Conservation (phyloP, 805 yeast species). For the Yarrowia bubula region DNA sequence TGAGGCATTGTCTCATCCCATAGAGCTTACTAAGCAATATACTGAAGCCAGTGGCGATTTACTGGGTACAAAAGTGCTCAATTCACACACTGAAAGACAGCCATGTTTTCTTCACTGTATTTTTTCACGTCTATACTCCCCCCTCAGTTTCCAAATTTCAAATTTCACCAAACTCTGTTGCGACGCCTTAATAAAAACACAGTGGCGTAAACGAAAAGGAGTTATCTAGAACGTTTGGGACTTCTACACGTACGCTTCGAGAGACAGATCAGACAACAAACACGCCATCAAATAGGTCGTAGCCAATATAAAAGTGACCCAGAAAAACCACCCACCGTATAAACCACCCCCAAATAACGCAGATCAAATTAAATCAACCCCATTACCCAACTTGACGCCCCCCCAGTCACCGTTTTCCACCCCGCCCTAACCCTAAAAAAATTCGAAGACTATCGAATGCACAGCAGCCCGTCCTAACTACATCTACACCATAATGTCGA, state of each 20-base stretch:
- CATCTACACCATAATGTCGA: conserved; percentile 24
- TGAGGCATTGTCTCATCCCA: too few species aligned
- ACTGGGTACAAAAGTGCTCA: too few species aligned
- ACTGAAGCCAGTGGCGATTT: too few species aligned
- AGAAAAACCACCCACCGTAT: not conserved
- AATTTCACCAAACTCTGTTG: not conserved
- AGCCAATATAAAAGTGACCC: too few species aligned
- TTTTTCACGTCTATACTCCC: too few species aligned
- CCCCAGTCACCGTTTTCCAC: not conserved
- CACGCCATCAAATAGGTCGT: not conserved
- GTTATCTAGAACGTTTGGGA: conserved; percentile 20
- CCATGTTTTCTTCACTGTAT: too few species aligned
- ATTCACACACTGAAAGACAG: too few species aligned
- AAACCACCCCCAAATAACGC: not conserved
- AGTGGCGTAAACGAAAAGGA: conserved; percentile 22
- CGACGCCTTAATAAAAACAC: conserved; percentile 11
- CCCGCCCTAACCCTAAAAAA: conserved; percentile 15
- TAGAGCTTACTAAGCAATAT: too few species aligned
- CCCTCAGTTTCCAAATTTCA: too few species aligned
- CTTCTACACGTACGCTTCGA: not conserved
- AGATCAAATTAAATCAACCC: not conserved
- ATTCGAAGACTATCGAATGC: conserved; percentile 18
- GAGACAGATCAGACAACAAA: not conserved
- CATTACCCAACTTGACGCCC: not conserved
- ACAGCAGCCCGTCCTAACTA: conserved; percentile 57